Percentiles rank a stretch among this genome's conserved stretches.
Conservation (phyloP, 2,329 filamentous ascomycete genomes). For the Monilinia laxa region DNA sequence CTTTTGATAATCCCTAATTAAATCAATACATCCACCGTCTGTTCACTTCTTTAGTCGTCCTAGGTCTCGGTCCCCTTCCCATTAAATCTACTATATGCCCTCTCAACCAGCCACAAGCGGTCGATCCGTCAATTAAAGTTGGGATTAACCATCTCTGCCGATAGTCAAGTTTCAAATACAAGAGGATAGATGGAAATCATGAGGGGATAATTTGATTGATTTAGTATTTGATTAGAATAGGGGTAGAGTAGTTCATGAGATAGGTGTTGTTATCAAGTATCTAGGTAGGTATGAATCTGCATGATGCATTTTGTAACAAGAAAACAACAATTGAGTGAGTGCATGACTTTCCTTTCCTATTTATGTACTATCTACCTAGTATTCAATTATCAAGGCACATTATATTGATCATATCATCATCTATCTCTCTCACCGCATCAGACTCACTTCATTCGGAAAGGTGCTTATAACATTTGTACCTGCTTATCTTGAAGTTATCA, state of each 20-base stretch:
- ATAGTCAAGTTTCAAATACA: neutral
- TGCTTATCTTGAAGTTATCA: neutral
- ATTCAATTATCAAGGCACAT: too few species aligned
- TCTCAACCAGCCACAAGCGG: neutral
- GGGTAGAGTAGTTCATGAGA: too few species aligned
- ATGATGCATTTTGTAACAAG: too few species aligned
- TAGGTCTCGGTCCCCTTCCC: neutral
- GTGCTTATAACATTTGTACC: neutral
- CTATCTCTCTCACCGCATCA: neutral
- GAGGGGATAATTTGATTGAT: too few species aligned
- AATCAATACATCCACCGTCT: too few species aligned
- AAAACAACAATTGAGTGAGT: too few species aligned
- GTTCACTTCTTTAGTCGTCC: neutral
- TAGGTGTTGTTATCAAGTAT: too few species aligned
- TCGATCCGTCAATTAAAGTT: neutral
- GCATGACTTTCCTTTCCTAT: neutral
- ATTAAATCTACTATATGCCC: neutral
- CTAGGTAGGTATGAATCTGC: too few species aligned
- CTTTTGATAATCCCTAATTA: neutral
- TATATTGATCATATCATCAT: too few species aligned
- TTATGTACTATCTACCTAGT: neutral
- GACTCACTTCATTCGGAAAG: neutral
- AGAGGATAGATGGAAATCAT: too few species aligned
- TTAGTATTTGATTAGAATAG: too few species aligned
- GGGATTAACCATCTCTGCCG: neutral